A percentile compares a stretch with the other conserved stretches of the same genome.
Conservation (phyloP, 345 rosid species). For the Arabis alpina region DNA sequence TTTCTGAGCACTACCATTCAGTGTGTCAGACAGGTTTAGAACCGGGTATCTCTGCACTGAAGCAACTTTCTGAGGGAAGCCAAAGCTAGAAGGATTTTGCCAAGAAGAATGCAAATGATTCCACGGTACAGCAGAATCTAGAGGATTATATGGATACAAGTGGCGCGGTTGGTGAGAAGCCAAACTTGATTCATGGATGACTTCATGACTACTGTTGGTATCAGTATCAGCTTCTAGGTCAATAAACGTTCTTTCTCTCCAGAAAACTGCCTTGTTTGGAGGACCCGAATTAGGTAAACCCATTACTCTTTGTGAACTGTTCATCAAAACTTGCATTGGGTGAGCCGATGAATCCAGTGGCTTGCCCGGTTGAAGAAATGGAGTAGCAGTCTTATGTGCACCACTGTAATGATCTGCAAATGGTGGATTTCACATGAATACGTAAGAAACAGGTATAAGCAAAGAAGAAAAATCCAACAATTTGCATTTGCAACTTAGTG, state of each 20-base stretch:
- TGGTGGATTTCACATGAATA: slow-evolving; percentile 10
- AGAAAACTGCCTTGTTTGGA: slow-evolving; percentile 54
- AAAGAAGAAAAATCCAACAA: neutral
- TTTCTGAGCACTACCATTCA: slow-evolving; percentile 52
- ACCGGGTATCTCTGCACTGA: slow-evolving; percentile 55
- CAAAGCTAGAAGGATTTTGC: slow-evolving; percentile 51
- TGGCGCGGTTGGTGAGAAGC: slow-evolving; percentile 48
- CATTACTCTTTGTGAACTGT: slow-evolving; percentile 54
- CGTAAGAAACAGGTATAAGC: slow-evolving; percentile 4
- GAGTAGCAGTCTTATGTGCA: slow-evolving; percentile 34
- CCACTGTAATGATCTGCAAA: slow-evolving; percentile 41
- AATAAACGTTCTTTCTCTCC: slow-evolving; percentile 57
- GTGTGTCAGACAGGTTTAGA: slow-evolving; percentile 54
- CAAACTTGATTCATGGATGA: slow-evolving; percentile 53
- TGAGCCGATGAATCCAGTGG: slow-evolving; percentile 27
- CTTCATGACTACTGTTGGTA: slow-evolving; percentile 46
- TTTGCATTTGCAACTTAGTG: neutral
- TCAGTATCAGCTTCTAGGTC: slow-evolving; percentile 55
- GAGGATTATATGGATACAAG: slow-evolving; percentile 47
- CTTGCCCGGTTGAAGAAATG: slow-evolving; percentile 37
- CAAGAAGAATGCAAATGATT: slow-evolving; percentile 58
- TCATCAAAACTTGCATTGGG: slow-evolving; percentile 35
- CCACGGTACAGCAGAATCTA: slow-evolving; percentile 57
- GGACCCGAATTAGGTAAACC: slow-evolving; percentile 52
- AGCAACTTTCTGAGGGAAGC: slow-evolving; percentile 59